Base-by-base conservation (phyloP, 2,329 filamentous ascomycete genomes). In the Cytospora mali region DNA sequence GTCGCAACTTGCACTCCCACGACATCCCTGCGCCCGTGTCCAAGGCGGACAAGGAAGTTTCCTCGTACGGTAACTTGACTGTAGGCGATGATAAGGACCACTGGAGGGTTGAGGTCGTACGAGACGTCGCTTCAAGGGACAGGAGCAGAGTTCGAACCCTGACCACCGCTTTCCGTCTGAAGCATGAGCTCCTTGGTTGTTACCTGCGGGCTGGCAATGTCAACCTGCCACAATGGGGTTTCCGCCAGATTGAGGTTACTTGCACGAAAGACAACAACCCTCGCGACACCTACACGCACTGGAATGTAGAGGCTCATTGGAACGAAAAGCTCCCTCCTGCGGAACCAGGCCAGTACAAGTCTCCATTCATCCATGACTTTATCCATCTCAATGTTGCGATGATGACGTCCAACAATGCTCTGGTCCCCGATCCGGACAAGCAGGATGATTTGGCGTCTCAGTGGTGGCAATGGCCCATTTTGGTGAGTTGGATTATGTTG, bases 391-490 rank as follows among this genome's bases (percentile, higher is more conserved):
- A 99, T 75, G 95, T 99, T 66, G 95, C 95, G 66, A 99, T 99
- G 95, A 97, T 98, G 94, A 99, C 95, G 4, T 98, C 95, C 46
- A 99, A 99, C 84, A 99, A 99, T 73, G 95, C 95, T 27, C 87
- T 99, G 52, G 92, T 99, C 23, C 95, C 95, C 4, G 95, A 99
- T 72, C 94, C 95, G 5, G 95, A 99, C 76, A 99, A 99, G 85
- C 95, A 99, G 76, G 95, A 99, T 72, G 95, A 99, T 72, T 86
- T 99, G 54, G 95, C 95, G 33, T 99, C 95, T 16, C 84, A 93
- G 68, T 97, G 93, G 82, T 99, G 95, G 95, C 93, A 99, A 79
- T 99, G 95, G 95, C 95, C 95, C 23, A 87, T 99, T 67, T 87
- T 99, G 48, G 61, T 62, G 48, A 49, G 61, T 53, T 11, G 1